Conservation (phyloP, 371 early-diverging fungal species). For the Mucor lusitanicus region DNA sequence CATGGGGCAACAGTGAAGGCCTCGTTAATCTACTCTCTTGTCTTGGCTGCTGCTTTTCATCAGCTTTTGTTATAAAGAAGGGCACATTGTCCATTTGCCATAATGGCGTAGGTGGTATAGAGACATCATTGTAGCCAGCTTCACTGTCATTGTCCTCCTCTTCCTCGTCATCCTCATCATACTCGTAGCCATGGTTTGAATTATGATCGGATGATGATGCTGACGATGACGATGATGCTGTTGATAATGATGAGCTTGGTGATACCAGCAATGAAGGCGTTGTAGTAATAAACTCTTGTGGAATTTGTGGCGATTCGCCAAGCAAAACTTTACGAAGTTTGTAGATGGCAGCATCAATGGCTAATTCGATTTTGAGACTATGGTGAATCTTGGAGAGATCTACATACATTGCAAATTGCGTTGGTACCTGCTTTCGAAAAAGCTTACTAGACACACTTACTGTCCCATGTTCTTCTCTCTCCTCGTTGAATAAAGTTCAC, state of each 20-base stretch:
- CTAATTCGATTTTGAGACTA: slow-evolving; percentile 75
- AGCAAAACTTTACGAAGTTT: slow-evolving; percentile 2
- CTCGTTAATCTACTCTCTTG: neutral
- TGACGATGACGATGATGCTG: neutral
- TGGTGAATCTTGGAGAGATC: slow-evolving; percentile 79
- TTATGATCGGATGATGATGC: neutral
- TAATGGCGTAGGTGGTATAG: slow-evolving; percentile 8
- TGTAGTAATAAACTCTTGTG: neutral
- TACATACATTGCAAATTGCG: slow-evolving; percentile 38
- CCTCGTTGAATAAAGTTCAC: slow-evolving; percentile 57
- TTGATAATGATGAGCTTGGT: neutral
- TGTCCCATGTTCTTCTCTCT: slow-evolving; percentile 77
- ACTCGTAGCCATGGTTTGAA: neutral
- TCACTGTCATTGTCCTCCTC: neutral
- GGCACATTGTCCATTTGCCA: slow-evolving; percentile 7
- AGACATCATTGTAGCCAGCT: neutral
- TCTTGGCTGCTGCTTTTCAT: neutral
- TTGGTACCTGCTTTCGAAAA: neutral
- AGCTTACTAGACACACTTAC: slow-evolving; percentile 30
- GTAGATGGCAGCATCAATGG: slow-evolving; percentile 73
- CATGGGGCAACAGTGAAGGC: slow-evolving; percentile 4
- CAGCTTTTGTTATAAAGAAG: neutral
- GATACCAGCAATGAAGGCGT: neutral
- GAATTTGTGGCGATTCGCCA: neutral
- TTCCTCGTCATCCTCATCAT: neutral